phyloP scores from a whole-genome alignment of 164 flowering plant species.

The Nymphaea thermarum region DNA sequence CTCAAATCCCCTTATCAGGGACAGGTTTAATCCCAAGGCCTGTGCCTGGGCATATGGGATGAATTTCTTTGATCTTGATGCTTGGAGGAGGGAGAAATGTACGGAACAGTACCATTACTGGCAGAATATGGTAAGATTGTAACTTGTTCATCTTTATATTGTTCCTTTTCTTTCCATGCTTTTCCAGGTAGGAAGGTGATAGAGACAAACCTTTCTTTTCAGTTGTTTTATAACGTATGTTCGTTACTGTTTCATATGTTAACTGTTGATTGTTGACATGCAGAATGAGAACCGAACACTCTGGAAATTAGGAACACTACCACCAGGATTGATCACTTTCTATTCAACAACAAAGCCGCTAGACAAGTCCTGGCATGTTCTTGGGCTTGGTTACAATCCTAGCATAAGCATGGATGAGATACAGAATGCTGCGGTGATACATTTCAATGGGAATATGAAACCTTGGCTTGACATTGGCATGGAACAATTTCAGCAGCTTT shows the following conservation, averaged over 20 bases:
- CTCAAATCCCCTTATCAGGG: constrained; percentile 64
- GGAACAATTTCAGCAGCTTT: constrained; percentile 67
- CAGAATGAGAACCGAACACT: constrained; percentile 62
- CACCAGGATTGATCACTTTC: constrained; percentile 77
- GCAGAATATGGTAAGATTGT: constrained; percentile 61
- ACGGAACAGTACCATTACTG: constrained; percentile 82
- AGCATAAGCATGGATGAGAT: constrained; percentile 92
- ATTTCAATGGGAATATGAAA: constrained; percentile 87
- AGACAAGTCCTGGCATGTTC: constrained; percentile 91
- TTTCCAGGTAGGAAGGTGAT: not conserved
- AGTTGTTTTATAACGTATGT: not conserved
- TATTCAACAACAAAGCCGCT: constrained; percentile 68
- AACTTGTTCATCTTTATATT: not conserved
- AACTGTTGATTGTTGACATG: not conserved
- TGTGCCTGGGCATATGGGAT: constrained; percentile 98
- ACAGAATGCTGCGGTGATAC: constrained; percentile 78
- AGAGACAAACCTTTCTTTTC: not conserved
- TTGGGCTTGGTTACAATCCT: constrained; percentile 87
- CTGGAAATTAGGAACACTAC: constrained; percentile 74
- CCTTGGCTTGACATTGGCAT: constrained; percentile 97
- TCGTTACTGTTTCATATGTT: not conserved
- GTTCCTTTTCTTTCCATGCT: not conserved
- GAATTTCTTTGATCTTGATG: constrained; percentile 86
- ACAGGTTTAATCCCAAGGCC: constrained; percentile 69
- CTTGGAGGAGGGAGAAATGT: constrained; percentile 76